Base-by-base conservation (phyloP, 2,329 filamentous ascomycete genomes). In the Colletotrichum shisoi region DNA sequence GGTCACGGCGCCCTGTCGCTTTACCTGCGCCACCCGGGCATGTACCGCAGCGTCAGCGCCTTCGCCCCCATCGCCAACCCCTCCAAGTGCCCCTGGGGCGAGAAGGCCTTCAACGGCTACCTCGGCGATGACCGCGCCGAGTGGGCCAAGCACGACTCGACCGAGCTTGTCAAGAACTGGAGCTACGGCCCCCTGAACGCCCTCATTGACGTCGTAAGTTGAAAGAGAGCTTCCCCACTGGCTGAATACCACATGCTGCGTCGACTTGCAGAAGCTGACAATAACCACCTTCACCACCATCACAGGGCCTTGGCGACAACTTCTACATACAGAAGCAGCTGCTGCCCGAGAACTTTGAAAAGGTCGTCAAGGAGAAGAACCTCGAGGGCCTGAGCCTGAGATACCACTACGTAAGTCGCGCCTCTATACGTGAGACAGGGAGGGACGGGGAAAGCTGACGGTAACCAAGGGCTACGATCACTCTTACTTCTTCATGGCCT, bases 291-390 rank as follows among this genome's bases (percentile, higher is more conserved):
- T 2, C 27, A 37, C 15, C 27, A 37, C 15, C 6, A n/a, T 1
- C 39, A 19, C 52, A 92, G 90, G 95, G 95, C 48, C 97, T 93
- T 4, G 93, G 88, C 27, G 95, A 99, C 83, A 93, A 94, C 80
- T 99, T 98, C 79, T 98, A 98, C 82, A 94, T 97, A 83, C 89
- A 96, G 78, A 87, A 88, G 53, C 95, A 99, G 80, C 84, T 99
- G 63, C 85, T 98, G 48, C 95, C 94, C 0, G 95, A 99, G 84
- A 98, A 98, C 79, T 88, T 99, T 60, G 87, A 91, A 71, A 85
- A 88, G 73, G 94, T 91, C 13, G 93, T 89, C 67, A 89, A 92
- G 80, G 89, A 91, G 71, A 86, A 88, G 31, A 92, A 92, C 21
- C 84, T 93, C 59, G 81, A 87, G 67, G 91, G 91, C 11, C 81